Base-by-base conservation (phyloP, 345 rosid genomes). In the Gossypium sturtianum region DNA sequence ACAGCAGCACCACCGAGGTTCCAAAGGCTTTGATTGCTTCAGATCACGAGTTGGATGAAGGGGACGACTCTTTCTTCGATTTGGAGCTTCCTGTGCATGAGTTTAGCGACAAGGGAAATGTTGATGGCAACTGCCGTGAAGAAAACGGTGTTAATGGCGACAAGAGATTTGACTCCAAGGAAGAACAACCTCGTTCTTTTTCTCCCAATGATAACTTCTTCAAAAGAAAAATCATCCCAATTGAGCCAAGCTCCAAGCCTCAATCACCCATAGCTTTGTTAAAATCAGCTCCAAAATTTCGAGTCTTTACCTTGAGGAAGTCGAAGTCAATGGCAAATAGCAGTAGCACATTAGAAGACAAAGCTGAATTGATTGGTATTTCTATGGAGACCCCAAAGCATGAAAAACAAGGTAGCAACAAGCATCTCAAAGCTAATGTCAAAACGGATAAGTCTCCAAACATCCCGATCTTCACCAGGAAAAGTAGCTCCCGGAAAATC, bases 11-110 rank as follows among this genome's bases (percentile, higher is more conserved):
- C 70, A 41, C 62, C 29, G 78, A 45, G 52, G 48, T 75, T 43
- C 60, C 85, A 23, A 77, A 78, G 60, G 16, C 77, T 70, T 38
- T 62, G 22, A 69, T 4, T 57, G 82, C 52, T 69, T 49, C 80
- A 9, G 82, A 82, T 20, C 48, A 59, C 20, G 88, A 88, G 2
- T 58, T 80, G 63, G 87, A 77, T 0, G 94, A 90, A 66, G 97
- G 82, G 62, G 98, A 94, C 2, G 98, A 94, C 74, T 94, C 98
- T 0, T 92, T 89, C 84, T 86, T 92, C 77, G 98, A 94, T 71
- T 78, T 94, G 74, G 90, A 94, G 83, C 89, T 94, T 66, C 77
- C 93, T 81, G 85, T 86, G 25, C 82, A 88, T 60, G 85, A 81
- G 51, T 67, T 63, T 75, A 82, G 83, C 79, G 51, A 54, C 57